phyloP scores from a whole-genome alignment of 768 basidiomycete genomes.

The Boletellus sp. region DNA sequence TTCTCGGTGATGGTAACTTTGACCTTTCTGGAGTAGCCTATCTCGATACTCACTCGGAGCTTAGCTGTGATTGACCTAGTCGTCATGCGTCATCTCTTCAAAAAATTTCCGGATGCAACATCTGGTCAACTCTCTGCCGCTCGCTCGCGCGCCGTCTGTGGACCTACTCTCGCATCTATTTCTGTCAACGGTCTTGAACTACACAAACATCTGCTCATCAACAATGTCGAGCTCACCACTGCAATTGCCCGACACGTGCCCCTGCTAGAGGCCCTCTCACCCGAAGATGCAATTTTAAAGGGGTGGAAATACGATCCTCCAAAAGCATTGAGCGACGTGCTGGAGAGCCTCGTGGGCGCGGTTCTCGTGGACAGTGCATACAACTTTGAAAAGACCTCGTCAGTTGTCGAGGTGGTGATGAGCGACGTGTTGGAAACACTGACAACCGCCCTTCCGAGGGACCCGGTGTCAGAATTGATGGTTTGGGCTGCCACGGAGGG shows the following conservation, averaged over 20 bases:
- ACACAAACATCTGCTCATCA: slow-evolving; percentile 68
- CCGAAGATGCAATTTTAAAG: slow-evolving; percentile 57
- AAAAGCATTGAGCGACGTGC: slow-evolving; percentile 78
- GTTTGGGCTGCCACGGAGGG: slow-evolving; percentile 60
- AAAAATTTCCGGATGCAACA: slow-evolving; percentile 64
- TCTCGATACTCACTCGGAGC: slow-evolving; percentile 8
- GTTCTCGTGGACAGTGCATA: slow-evolving; percentile 78
- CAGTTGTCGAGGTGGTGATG: slow-evolving; percentile 61
- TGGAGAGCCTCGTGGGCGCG: slow-evolving; percentile 83
- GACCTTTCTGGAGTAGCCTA: neutral
- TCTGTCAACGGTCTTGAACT: slow-evolving; percentile 61
- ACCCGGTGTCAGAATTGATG: slow-evolving; percentile 72
- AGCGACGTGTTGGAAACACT: slow-evolving; percentile 60
- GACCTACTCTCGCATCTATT: slow-evolving; percentile 65
- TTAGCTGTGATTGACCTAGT: slow-evolving; percentile 70
- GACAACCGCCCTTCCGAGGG: slow-evolving; percentile 54
- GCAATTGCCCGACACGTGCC: slow-evolving; percentile 63
- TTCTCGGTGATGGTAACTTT: slow-evolving; percentile 79
- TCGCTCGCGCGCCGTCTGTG: slow-evolving; percentile 68
- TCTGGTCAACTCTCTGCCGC: slow-evolving; percentile 76
- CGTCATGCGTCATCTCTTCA: slow-evolving; percentile 67
- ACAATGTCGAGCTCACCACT: slow-evolving; percentile 61
- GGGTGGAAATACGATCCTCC: slow-evolving; percentile 86
- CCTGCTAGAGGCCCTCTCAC: slow-evolving; percentile 51
- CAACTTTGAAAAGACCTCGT: slow-evolving; percentile 63